Conservation (phyloP, 2,329 filamentous ascomycete genomes). For the Colletotrichum truncatum region DNA sequence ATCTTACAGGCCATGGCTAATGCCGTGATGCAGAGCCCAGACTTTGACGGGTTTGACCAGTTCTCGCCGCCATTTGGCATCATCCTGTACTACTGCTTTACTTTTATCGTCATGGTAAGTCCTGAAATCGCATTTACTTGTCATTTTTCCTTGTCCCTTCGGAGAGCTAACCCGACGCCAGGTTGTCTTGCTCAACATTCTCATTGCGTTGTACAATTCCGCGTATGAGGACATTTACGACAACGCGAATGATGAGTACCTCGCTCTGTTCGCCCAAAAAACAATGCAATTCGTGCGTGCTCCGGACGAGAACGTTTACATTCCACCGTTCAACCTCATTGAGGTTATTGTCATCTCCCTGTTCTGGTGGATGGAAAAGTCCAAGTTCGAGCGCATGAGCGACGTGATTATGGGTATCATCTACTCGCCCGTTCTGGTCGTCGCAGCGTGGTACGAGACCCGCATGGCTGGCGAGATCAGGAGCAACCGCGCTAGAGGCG, state of each 20-base stretch:
- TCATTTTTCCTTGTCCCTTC: rapidly evolving
- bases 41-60: constrained; percentile 87
- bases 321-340: constrained; percentile 92
- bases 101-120: constrained; percentile 92
- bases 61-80: constrained; percentile 94
- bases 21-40: constrained; percentile 89
- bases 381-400: constrained; percentile 82
- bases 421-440: constrained; percentile 84
- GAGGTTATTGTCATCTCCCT: constrained; percentile 83
- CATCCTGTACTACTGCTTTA: constrained; percentile 97
- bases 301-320: constrained; percentile 98
- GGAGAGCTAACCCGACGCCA: constrained; percentile 33
- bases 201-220: constrained; percentile 97
- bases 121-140: rapidly evolving
- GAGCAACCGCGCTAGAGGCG: constrained; percentile 79
- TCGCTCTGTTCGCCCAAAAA: constrained; percentile 92
- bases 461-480: constrained; percentile 72
- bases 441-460: constrained; percentile 79
- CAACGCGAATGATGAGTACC: constrained; percentile 94
- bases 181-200: constrained; percentile 87
- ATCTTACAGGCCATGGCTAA: constrained; percentile 87
- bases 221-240: constrained; percentile 95
- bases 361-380: constrained; percentile 90
- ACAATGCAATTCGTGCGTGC: constrained; percentile 97
- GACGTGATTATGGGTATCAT: constrained; percentile 87